Conservation (phyloP, 805 yeast genomes). For the Allodekkera sacchari region DNA sequence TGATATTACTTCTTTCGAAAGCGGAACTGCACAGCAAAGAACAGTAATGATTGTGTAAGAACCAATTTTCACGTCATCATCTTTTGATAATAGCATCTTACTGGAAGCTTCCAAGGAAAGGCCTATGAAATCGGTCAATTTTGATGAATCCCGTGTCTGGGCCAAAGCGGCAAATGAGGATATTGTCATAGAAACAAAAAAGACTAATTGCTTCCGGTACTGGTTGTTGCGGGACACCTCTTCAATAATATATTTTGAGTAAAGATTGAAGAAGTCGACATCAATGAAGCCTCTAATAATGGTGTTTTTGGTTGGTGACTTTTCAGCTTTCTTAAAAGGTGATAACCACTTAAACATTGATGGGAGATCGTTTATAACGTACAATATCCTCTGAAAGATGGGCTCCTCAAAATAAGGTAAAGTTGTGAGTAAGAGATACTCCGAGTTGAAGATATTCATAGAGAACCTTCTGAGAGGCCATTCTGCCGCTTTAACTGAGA, state of each 20-base stretch:
- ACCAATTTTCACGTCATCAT: slow-evolving; percentile 64
- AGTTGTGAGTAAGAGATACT: slow-evolving; percentile 57
- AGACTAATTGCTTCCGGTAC: slow-evolving; percentile 65
- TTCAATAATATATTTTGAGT: slow-evolving; percentile 45
- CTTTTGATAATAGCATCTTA: slow-evolving; percentile 37
- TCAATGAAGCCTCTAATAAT: slow-evolving; percentile 71
- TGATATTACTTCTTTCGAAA: slow-evolving; percentile 45
- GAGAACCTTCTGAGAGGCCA: slow-evolving; percentile 93
- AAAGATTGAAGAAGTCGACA: slow-evolving; percentile 55
- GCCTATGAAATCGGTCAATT: slow-evolving; percentile 45
- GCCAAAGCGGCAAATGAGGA: slow-evolving; percentile 60
- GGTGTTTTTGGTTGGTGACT: slow-evolving; percentile 58
- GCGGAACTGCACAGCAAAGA: slow-evolving; percentile 61
- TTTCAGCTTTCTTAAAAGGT: slow-evolving; percentile 50
- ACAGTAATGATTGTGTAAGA: slow-evolving; percentile 80
- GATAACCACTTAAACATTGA: slow-evolving; percentile 64
- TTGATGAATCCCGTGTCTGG: slow-evolving; percentile 27
- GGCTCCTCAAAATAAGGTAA: slow-evolving; percentile 76
- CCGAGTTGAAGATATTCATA: slow-evolving; percentile 74
- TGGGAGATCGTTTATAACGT: slow-evolving; percentile 69
- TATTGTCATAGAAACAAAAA: slow-evolving; percentile 67
- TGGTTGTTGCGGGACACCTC: slow-evolving; percentile 46
- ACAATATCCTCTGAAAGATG: slow-evolving; percentile 66
- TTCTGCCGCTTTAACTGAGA: slow-evolving; percentile 78
- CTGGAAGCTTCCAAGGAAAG: slow-evolving; percentile 51